Evolutionary conservation across 1,284 basidiomycete species (phyloP), one percentile per base, ranked within the genome.

Genomic region (Anthracocystis panici-leucophaei): DNA sequence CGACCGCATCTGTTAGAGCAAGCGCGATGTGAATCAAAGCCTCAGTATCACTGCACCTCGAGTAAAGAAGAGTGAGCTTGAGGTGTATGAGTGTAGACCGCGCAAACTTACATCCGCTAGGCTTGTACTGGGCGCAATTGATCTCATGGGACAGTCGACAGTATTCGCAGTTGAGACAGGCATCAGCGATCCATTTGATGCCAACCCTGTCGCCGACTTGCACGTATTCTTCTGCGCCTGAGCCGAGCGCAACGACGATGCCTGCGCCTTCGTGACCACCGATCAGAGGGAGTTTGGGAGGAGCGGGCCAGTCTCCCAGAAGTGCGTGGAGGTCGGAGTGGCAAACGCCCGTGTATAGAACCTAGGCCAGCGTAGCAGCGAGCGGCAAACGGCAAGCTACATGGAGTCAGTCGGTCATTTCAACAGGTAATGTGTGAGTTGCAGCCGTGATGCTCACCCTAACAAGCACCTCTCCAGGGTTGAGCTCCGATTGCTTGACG

Each of bases 141-240:
- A 91, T 90, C 82, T 94, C 93, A 58, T 88, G 46, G 91, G 92
- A 69, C 90, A 89, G 65, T 89, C 88, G 62, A 85, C 93, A 94
- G 75, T 88, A 89, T 84, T 93, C 91, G 86, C 93, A 95, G 77
- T 91, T 87, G 54, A 86, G 87, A 80, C 88, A 93, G 57, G 89
- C 90, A 82, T 91, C 88, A 16, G 86, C 73, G 35, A 81, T 62
- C 76, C 78, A 78, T 75, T 95, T 95, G 88, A 97, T 90, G 9
- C 94, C 93, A 50, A 95, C 93, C 12, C 91, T 89, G 70, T 94
- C 90, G 27, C 93, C 93, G 29, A 94, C 70, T 69, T 87, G 85
- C 69, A 88, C 82, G 80, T 91, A 80, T 21, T 84, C 79, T 0
- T 89, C 89, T 0, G 91, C 91, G 81, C 91, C 87, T 21, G 88